Conservation (phyloP, 306 rosid species). For the Alnus glutinosa region DNA sequence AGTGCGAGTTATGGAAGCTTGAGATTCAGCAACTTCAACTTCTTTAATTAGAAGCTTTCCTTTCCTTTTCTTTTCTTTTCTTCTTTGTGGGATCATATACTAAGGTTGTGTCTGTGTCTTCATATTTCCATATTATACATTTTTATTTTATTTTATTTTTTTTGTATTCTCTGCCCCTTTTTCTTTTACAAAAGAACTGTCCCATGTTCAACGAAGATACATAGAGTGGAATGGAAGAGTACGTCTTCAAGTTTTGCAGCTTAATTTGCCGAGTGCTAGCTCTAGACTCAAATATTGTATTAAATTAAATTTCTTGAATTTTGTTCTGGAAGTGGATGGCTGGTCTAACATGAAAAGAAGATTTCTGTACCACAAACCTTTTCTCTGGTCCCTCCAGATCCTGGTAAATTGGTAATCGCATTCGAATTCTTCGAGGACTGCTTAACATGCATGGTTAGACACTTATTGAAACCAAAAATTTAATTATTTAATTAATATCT, state of each 20-base stretch:
- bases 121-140: neutral
- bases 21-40: constrained; percentile 55
- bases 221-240: constrained; percentile 4
- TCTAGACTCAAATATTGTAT: neutral
- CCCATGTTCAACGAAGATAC: constrained; percentile 21
- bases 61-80: neutral
- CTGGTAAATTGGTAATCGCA: neutral
- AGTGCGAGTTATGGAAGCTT: constrained; percentile 46
- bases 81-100: neutral
- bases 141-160: neutral
- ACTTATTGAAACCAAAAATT: too few species aligned
- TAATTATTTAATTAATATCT: neutral
- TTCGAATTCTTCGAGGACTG: neutral
- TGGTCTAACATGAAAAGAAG: neutral
- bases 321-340: neutral
- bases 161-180: neutral
- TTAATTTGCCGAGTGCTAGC: neutral
- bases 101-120: neutral
- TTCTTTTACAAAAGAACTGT: constrained; percentile 25
- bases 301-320: neutral
- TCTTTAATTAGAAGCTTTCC: constrained; percentile 46
- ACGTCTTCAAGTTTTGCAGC: constrained; percentile 16
- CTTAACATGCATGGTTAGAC: neutral
- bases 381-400: neutral
- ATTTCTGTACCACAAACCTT: neutral